A percentile compares a stretch with the other conserved stretches of the same genome.
phyloP scores from a whole-genome alignment of 495 filamentous ascomycete genomes.

The Apodospora peruviana region DNA sequence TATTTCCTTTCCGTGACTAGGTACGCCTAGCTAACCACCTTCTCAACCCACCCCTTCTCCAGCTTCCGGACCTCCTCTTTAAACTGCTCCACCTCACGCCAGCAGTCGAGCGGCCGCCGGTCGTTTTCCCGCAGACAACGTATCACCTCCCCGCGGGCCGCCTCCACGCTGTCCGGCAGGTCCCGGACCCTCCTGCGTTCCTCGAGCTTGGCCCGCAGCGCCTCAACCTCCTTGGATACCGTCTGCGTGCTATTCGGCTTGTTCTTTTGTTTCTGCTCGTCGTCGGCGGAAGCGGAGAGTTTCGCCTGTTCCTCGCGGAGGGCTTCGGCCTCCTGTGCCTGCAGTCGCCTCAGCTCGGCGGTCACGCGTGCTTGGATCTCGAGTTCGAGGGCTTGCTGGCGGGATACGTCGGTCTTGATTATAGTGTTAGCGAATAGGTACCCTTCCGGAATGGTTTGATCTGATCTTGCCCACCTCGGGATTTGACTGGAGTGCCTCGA shows the following conservation, averaged over 20 bases:
- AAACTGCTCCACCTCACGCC: conserved; percentile 87
- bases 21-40: conserved; percentile 51
- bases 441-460: background rate
- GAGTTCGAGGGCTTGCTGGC: conserved; percentile 75
- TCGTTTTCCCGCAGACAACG: conserved; percentile 82
- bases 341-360: conserved; percentile 74
- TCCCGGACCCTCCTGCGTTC: conserved; percentile 65
- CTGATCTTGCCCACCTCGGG: conserved; percentile 60
- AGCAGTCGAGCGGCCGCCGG: conserved; percentile 88
- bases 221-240: conserved; percentile 41
- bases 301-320: conserved; percentile 62
- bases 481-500: conserved; percentile 75
- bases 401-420: conserved; percentile 77
- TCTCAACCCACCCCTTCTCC: conserved; percentile 83
- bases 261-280: conserved; percentile 7
- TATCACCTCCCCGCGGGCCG: conserved; percentile 71
- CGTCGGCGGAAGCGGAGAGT: conserved; percentile 30
- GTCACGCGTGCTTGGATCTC: conserved; percentile 84
- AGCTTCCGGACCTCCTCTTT: conserved; percentile 78
- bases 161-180: conserved; percentile 56
- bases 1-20: background rate
- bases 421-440: background rate
- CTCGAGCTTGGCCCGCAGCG: conserved; percentile 67
- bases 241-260: conserved; percentile 22
- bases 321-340: conserved; percentile 46